Percentiles rank a stretch among this genome's conserved stretches.
phyloP scores from a whole-genome alignment of 2,329 filamentous ascomycete species.

The Clonostachys byssicola region DNA sequence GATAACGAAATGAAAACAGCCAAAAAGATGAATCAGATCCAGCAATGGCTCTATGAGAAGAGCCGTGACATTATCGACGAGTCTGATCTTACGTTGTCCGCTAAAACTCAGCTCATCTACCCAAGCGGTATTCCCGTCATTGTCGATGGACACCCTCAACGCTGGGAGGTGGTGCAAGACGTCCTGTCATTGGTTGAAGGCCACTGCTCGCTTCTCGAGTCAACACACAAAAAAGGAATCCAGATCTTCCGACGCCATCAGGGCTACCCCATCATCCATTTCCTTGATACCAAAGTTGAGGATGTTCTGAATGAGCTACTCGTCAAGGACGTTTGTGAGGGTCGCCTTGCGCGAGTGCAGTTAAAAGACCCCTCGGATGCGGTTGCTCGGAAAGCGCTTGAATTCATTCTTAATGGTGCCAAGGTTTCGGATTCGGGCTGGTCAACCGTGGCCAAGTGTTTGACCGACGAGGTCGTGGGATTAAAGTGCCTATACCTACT shows the following conservation, averaged over 20 bases:
- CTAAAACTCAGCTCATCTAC: slow-evolving; percentile 57
- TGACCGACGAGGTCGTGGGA: slow-evolving; percentile 11
- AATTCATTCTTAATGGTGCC: not conserved
- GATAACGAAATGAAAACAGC: slow-evolving; percentile 25
- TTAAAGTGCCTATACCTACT: slow-evolving; percentile 38
- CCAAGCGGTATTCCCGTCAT: slow-evolving; percentile 47
- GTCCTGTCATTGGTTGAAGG: slow-evolving; percentile 29
- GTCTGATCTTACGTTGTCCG: slow-evolving; percentile 56
- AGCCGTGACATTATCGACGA: slow-evolving; percentile 58
- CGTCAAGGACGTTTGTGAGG: slow-evolving; percentile 30
- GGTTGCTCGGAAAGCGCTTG: not conserved
- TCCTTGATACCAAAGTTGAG: slow-evolving; percentile 44
- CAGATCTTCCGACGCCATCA: slow-evolving; percentile 23
- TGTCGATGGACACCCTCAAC: slow-evolving; percentile 44
- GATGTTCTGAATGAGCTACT: slow-evolving; percentile 34
- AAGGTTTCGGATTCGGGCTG: not conserved
- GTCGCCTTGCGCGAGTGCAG: slow-evolving; percentile 8
- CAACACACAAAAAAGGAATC: slow-evolving; percentile 21
- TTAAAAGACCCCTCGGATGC: slow-evolving; percentile 2
- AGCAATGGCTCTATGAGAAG: slow-evolving; percentile 40
- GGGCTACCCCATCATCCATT: slow-evolving; percentile 52
- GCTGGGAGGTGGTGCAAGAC: slow-evolving; percentile 40
- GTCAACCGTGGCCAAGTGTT: not conserved
- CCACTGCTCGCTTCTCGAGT: slow-evolving; percentile 35
- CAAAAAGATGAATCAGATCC: slow-evolving; percentile 40